Conservation (phyloP, 805 yeast species). For the Vanderwaltozyma polyspora region DNA sequence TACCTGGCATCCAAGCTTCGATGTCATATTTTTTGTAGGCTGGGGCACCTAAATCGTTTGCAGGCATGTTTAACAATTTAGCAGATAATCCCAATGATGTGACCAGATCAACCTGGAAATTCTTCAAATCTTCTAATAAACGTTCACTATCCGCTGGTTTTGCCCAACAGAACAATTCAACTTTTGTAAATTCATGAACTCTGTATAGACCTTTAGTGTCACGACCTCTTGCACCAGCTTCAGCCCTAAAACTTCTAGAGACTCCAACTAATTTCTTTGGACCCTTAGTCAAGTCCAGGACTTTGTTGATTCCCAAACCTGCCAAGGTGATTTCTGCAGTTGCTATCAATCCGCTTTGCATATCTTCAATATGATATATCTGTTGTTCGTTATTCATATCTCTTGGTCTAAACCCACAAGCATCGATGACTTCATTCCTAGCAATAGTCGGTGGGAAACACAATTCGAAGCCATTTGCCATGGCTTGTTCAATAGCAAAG, state of each 20-base stretch:
- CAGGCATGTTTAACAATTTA: constrained; percentile 78
- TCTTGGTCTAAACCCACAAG: constrained; percentile 92
- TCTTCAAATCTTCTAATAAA: constrained; percentile 49
- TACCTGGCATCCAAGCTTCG: constrained; percentile 98
- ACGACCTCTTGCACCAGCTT: constrained; percentile 92
- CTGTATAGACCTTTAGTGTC: constrained; percentile 88
- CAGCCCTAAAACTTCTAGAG: constrained; percentile 83
- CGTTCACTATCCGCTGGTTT: constrained; percentile 32
- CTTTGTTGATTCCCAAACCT: constrained; percentile 51
- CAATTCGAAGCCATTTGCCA: constrained; percentile 62
- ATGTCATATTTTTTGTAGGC: constrained; percentile 86
- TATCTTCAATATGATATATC: constrained; percentile 52
- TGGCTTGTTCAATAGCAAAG: constrained; percentile 59
- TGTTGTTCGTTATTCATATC: constrained; percentile 82
- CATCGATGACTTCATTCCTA: constrained; percentile 59
- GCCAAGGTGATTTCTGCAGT: constrained; percentile 95
- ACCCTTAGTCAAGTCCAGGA: constrained; percentile 31
- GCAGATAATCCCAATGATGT: constrained; percentile 64
- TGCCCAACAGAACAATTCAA: constrained; percentile 78
- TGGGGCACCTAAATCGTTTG: constrained; percentile 85
- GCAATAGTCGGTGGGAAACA: constrained; percentile 82
- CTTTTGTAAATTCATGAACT: constrained; percentile 94
- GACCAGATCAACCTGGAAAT: constrained; percentile 56
- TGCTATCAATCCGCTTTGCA: constrained; percentile 64
- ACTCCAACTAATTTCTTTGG: constrained; percentile 66